A percentile compares a stretch with the other conserved stretches of the same genome.
Evolutionary conservation across 2,329 filamentous ascomycete genomes (phyloP).

Genomic region (Botrytis cinerea): DNA sequence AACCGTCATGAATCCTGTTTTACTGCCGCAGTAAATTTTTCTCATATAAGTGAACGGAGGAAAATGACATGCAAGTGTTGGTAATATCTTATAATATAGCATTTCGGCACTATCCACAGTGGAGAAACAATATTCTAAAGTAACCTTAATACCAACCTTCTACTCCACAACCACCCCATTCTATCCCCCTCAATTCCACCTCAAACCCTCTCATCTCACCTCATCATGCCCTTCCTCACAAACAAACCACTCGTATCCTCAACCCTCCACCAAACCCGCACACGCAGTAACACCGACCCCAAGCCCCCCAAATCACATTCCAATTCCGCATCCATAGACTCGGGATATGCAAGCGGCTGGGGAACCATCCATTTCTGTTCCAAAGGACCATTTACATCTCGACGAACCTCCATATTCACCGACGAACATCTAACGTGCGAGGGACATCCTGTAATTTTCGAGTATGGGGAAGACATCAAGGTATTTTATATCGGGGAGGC

Average conservation of each 20-base stretch:
- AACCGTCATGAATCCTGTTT: neutral
- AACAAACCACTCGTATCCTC: neutral
- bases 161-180: neutral
- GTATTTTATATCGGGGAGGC: neutral
- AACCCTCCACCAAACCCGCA: neutral
- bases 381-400: neutral
- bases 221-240: neutral
- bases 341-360: neutral
- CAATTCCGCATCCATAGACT: neutral
- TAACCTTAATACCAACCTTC: neutral
- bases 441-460: neutral
- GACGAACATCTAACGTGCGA: neutral
- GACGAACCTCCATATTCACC: neutral
- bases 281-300: neutral
- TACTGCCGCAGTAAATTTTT: neutral
- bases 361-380: slow-evolving; percentile 3
- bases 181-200: neutral
- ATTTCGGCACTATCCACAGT: neutral
- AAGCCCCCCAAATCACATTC: neutral
- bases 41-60: neutral
- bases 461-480: neutral
- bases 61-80: neutral
- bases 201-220: neutral
- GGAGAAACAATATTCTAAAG: neutral
- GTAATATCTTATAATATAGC: neutral